phyloP scores from a whole-genome alignment of 257 asterid species.

The Cinchona pubescens region DNA sequence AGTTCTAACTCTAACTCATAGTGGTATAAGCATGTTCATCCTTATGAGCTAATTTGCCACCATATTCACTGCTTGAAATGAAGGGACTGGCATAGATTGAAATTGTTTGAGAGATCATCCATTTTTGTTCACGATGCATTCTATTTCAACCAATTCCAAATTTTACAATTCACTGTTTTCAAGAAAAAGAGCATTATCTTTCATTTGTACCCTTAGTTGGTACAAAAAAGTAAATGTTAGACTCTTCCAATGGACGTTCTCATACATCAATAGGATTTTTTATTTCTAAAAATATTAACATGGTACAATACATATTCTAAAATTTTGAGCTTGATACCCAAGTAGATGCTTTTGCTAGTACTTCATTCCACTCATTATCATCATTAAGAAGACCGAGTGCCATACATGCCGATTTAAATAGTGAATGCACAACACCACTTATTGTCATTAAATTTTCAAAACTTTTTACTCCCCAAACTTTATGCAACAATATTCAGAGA shows the following conservation, averaged over 20 bases:
- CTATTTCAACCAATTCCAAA: not conserved
- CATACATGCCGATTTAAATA: not conserved
- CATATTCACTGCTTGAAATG: no score
- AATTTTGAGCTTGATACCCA: no score
- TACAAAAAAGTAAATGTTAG: no score
- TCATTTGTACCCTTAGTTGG: not conserved
- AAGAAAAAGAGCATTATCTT: no score
- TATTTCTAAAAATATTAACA: no score
- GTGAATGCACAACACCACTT: not conserved
- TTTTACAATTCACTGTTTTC: no score
- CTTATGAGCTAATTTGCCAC: no score
- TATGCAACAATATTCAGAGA: not conserved
- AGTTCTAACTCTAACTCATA: no score
- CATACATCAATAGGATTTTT: not conserved
- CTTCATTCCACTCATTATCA: not conserved
- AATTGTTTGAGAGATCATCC: not conserved
- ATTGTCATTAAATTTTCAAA: not conserved
- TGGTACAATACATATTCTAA: not conserved
- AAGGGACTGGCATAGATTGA: not conserved
- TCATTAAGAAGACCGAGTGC: not conserved
- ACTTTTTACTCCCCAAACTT: not conserved
- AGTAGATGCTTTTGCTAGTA: not conserved
- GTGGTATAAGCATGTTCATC: no score
- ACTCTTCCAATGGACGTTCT: not conserved
- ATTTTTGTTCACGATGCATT: no score